Base-by-base conservation (phyloP, 1,284 basidiomycete species). In the Fomes fomentarius region DNA sequence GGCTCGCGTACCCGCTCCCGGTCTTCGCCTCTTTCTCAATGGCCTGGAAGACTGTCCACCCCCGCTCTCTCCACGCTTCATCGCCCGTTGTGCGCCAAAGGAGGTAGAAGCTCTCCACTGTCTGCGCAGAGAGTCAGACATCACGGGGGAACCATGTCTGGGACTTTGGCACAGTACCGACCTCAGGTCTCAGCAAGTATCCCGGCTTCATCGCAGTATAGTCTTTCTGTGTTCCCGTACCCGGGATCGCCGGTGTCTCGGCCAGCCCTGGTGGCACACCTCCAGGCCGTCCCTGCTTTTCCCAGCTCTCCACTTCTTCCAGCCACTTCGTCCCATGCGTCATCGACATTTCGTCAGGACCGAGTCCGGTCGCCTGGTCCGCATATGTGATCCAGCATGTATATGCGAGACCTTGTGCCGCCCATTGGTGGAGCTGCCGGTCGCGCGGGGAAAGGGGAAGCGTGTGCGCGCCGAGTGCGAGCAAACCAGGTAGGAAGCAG, bases 401-500 rank as follows among this genome's bases (percentile, higher is more conserved):
- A 50, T 87, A 76, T 21, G 83, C 85, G 22, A 91, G 74, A 0
- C 86, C 89, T 58, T 83, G 75, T 1, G 87, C 87, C 0, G 83
- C 87, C 83, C 83, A 87, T 48, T 79, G 65, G 63, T 90, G 87
- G 25, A 83, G 61, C 33, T 84, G 73, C 60, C 55, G 43, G 51
- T 67, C 35, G 66, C 66, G 39, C 25, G 70, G 63, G 30, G 77
- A 72, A 54, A 78, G 76, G 37, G 81, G 81, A 48, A 91, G 76
- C 1, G 80, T 79, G 49, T 83, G 78, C 0, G 74, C 85, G 48
- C 90, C 89, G 15, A 92, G 78, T 1, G 89, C 87, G 52, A 92
- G 76, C n/a, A 91, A 70, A 15, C 88, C 90, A 0, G 88, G 87
- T 43, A 91, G 76, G 75, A 92, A 92, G 70, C 90, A 91, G 10